These are phyloP conservation scores for Aphanomyces invadans DNA, from an alignment of 352 stramenopile genomes.

Conservation along the genomic window DNA sequence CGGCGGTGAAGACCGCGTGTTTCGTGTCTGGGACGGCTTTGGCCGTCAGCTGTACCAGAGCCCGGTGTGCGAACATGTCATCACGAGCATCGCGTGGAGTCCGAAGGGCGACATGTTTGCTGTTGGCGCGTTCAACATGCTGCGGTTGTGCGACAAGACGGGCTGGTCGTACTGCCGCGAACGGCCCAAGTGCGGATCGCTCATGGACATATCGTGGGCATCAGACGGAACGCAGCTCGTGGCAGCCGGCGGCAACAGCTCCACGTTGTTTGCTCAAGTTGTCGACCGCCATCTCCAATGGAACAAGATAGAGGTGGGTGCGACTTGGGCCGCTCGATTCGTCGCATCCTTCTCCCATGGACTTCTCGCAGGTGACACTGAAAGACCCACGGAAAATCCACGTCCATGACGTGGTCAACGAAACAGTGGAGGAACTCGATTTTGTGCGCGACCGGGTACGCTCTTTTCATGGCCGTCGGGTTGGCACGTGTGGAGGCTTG, in stretches of 20 bases:
- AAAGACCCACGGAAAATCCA: slow-evolving; percentile 82
- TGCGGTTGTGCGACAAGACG: slow-evolving; percentile 90
- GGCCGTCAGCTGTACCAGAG: slow-evolving; percentile 87
- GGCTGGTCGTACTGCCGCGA: slow-evolving; percentile 88
- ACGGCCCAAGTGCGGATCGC: slow-evolving; percentile 63
- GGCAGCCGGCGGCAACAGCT: slow-evolving; percentile 76
- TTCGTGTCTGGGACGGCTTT: slow-evolving; percentile 90
- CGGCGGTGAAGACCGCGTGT: slow-evolving; percentile 89
- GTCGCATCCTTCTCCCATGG: neutral
- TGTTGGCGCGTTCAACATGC: slow-evolving; percentile 88
- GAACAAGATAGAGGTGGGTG: slow-evolving; percentile 77
- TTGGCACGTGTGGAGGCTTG: too few species aligned
- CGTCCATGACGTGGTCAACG: slow-evolving; percentile 83
- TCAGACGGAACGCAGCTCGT: slow-evolving; percentile 88
- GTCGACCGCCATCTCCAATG: slow-evolving; percentile 77
- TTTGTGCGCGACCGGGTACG: slow-evolving; percentile 74
- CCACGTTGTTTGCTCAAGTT: slow-evolving; percentile 85
- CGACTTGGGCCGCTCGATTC: too few species aligned
- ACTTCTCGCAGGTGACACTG: slow-evolving; percentile 37
- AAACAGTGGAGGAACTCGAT: slow-evolving; percentile 88
- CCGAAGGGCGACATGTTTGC: slow-evolving; percentile 87
- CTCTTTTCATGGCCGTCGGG: too few species aligned
- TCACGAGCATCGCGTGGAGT: slow-evolving; percentile 88
- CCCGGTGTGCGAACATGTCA: slow-evolving; percentile 69
- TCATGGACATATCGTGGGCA: slow-evolving; percentile 85